Evolutionary conservation across 2,329 filamentous ascomycete genomes (phyloP).

Genomic region (Venturia effusa): DNA sequence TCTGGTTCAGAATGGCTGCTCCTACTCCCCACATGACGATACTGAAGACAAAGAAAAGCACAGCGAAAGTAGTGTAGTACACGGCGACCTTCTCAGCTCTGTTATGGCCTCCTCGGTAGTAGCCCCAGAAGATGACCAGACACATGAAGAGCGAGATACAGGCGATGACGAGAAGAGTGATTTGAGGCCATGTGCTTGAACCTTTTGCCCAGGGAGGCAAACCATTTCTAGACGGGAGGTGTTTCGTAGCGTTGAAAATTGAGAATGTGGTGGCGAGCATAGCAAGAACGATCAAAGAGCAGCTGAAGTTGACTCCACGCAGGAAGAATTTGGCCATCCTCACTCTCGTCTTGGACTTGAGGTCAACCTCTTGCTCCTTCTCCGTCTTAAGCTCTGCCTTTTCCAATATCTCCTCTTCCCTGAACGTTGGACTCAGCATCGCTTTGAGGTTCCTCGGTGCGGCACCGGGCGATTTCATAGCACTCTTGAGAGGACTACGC

Average conservation of each 20-base stretch:
- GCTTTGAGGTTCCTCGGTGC: slow-evolving; percentile 62
- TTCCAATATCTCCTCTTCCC: slow-evolving; percentile 77
- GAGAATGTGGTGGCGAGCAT: slow-evolving; percentile 81
- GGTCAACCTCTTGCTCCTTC: slow-evolving; percentile 73
- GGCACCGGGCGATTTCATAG: slow-evolving; percentile 77
- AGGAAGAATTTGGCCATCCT: slow-evolving; percentile 89
- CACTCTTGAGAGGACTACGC: slow-evolving; percentile 74
- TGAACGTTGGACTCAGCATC: slow-evolving; percentile 82
- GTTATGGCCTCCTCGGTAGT: slow-evolving; percentile 78
- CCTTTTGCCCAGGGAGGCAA: slow-evolving; percentile 74
- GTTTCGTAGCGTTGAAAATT: slow-evolving; percentile 83
- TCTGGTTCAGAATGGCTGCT: slow-evolving; percentile 72
- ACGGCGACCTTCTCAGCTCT: slow-evolving; percentile 86
- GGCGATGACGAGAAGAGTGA: slow-evolving; percentile 67
- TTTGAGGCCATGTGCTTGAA: slow-evolving; percentile 83
- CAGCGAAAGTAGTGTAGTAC: slow-evolving; percentile 91
- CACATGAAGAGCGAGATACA: slow-evolving; percentile 73
- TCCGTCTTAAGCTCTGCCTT: slow-evolving; percentile 74
- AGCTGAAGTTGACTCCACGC: slow-evolving; percentile 93
- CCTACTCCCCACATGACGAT: slow-evolving; percentile 87
- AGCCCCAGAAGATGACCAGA: slow-evolving; percentile 69
- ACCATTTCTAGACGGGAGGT: slow-evolving; percentile 62
- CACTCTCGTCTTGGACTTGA: slow-evolving; percentile 86
- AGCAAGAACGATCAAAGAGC: slow-evolving; percentile 84
- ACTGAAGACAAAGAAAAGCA: slow-evolving; percentile 87